Base-by-base conservation (phyloP, 2,329 filamentous ascomycete species). In the Daldinia sp. region DNA sequence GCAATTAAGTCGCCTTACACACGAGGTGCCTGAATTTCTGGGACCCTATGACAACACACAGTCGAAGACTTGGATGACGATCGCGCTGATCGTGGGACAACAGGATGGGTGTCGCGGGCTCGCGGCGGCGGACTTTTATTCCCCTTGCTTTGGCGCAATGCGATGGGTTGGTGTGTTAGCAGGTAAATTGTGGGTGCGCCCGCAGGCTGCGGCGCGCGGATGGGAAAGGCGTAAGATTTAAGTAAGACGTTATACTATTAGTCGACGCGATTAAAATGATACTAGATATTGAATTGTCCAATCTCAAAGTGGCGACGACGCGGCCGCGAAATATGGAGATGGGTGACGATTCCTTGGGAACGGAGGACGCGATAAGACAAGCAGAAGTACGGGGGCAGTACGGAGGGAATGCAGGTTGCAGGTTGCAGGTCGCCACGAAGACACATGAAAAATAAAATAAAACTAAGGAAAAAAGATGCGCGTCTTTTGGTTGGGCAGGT, bases 241-340 rank as follows among this genome's bases (percentile, higher is more conserved):
- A 59, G 41, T 44, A 48, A 59, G 64, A 23, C 48, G 63, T 65
- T 69, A 67, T 65, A 9, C 5, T 67, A 67, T 60, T 68, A 67
- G 61, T 65, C 51, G 68, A 69, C 63, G 67, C 54, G 62, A 69
- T 58, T 68, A 60, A 71, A 50, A 51, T 57, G 23, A 44, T 65
- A 66, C 46, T 60, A 35, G 44, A 66, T 61, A 65, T 53, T 60
- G 51, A 57, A 67, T 68, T 67, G 65, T 51, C 60, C 68, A 65
- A 69, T 76, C 73, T 74, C 65, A 50, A 41, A 60, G 60, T 71
- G 74, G 72, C 63, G 67, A 71, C 68, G 72, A 74, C 74, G 72
- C 74, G 74, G 74, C 70, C 60, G 67, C 71, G 67, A 74, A 75
- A 75, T 71, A 72, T 75, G 74, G 75, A 74, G 74, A 73, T 72